Evolutionary conservation across 768 basidiomycete species (phyloP), one percentile per base, ranked within the genome.

Genomic region (Baorangia bicolor): DNA sequence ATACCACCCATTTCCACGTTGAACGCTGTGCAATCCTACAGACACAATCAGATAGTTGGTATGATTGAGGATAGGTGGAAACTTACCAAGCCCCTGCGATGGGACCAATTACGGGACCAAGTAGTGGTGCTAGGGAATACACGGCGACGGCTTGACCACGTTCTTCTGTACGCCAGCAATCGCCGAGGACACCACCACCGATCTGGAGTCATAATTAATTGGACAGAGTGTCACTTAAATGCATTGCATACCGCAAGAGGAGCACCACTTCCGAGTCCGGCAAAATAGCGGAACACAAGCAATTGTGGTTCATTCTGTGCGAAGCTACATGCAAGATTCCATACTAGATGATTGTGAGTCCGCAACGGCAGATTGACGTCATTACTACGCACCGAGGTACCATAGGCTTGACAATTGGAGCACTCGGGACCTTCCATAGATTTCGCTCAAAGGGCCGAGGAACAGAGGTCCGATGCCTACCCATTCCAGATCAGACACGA

Each of bases 231-330:
- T 9, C 1, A 30, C 12, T n/a, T 11, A 2, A 9, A 23, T 25
- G 27, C 0, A 16, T n/a, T 12, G 4, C 72, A 38, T 59, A 78
- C 77, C 5, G 83, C 70, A 2, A 88, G 71, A 7, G 88, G 86
- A 0, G 88, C 88, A 50, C 86, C 85, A 0, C 88, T 89, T 27
- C 89, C 90, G 2, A 91, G 55, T 2, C 89, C 89, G 1, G 87
- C 72, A 2, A 90, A 69, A 59, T 90, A 82, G 20, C 88, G 81
- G 62, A 90, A 90, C 0, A 74, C 84, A 47, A 89, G 81, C 13
- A 90, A 71, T 59, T 88, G 80, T 0, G 70, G 72, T 53, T 77
- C 75, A 48, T 75, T 86, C 51, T 78, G 77, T 0, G 87, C 82
- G 55, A 88, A 90, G 0, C 85, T 82, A 59, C 85, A 86, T 28